These are phyloP conservation scores for Lactarius quietus DNA, from an alignment of 768 basidiomycete genomes.

Conservation along the genomic window DNA sequence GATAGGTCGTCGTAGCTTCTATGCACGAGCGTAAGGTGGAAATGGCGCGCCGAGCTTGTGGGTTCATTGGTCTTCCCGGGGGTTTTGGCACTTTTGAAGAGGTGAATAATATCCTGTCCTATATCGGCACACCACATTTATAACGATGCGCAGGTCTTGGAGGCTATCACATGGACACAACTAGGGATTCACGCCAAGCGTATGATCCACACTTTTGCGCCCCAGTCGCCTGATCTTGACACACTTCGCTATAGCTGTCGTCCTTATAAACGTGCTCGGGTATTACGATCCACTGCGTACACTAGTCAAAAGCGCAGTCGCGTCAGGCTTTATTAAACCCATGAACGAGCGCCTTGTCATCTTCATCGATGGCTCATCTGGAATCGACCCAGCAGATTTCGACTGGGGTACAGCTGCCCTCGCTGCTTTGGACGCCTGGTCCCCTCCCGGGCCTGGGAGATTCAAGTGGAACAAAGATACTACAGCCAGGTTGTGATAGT, in stretches of 20 bases:
- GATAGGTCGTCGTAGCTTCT: constrained; percentile 65
- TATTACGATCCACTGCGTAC: constrained; percentile 83
- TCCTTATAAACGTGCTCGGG: constrained; percentile 79
- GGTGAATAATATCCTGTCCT: constrained; percentile 37
- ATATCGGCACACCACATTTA: background rate
- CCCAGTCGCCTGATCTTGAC: too few relatives aligned
- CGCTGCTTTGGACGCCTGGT: constrained; percentile 61
- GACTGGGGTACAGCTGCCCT: constrained; percentile 79
- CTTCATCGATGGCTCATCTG: constrained; percentile 72
- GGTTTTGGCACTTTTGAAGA: constrained; percentile 97
- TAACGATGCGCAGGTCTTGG: constrained; percentile 54
- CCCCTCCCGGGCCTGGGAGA: constrained; percentile 4
- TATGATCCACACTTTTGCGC: constrained; percentile 37
- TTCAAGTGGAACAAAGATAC: constrained; percentile 10
- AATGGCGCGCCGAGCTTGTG: constrained; percentile 79
- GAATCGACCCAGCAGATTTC: constrained; percentile 52
- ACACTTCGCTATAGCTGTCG: constrained; percentile 52
- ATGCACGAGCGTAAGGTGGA: constrained; percentile 90
- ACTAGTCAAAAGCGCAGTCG: constrained; percentile 63
- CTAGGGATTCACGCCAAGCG: constrained; percentile 84
- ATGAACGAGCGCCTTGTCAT: constrained; percentile 57
- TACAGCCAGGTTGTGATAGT: background rate
- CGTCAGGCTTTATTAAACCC: constrained; percentile 70
- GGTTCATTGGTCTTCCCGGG: constrained; percentile 87
- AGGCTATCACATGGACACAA: constrained; percentile 95